phyloP scores from a whole-genome alignment of 2,329 filamentous ascomycete genomes.

The Coleophoma crateriformis region DNA sequence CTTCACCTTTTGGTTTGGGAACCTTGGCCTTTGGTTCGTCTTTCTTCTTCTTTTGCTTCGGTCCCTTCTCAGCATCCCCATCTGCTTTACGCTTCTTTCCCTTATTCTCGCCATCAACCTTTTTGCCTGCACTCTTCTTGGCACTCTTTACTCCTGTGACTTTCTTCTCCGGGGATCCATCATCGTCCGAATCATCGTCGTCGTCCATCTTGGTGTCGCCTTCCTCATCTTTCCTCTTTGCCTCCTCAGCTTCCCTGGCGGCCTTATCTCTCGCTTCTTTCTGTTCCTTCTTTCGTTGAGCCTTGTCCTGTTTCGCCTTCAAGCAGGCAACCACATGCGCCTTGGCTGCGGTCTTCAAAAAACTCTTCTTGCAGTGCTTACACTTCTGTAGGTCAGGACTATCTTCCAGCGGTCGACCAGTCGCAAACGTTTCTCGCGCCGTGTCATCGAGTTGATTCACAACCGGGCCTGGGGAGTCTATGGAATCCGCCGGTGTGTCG shows the following conservation, averaged over 20 bases:
- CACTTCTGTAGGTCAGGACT: conserved; percentile 74
- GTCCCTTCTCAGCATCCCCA: conserved; percentile 71
- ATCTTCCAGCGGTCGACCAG: conserved; percentile 77
- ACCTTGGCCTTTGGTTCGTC: conserved; percentile 81
- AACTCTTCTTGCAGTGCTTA: conserved; percentile 90
- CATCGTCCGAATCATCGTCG: conserved; percentile 36
- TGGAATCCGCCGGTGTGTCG: conserved; percentile 33
- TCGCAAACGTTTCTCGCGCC: conserved; percentile 73
- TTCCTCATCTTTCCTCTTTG: conserved; percentile 24
- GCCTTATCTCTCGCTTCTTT: conserved; percentile 31
- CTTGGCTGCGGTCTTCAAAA: conserved; percentile 69
- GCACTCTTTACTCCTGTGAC: conserved; percentile 29
- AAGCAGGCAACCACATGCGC: conserved; percentile 81
- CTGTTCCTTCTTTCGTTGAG: conserved; percentile 27
- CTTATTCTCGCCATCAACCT: conserved; percentile 56
- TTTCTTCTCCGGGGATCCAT: conserved; percentile 36
- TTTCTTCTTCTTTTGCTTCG: conserved; percentile 92
- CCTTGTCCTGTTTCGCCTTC: conserved; percentile 45
- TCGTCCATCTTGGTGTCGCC: conserved; percentile 29
- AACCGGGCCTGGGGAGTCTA: conserved; percentile 46
- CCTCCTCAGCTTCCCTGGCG: conserved; percentile 32
- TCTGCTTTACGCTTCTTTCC: conserved; percentile 78
- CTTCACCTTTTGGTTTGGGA: conserved; percentile 74
- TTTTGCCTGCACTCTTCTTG: conserved; percentile 64
- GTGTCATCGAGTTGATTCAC: conserved; percentile 69